These are phyloP conservation scores for Teunomyces tritomae DNA, from an alignment of 805 yeast species.

Conservation along the genomic window DNA sequence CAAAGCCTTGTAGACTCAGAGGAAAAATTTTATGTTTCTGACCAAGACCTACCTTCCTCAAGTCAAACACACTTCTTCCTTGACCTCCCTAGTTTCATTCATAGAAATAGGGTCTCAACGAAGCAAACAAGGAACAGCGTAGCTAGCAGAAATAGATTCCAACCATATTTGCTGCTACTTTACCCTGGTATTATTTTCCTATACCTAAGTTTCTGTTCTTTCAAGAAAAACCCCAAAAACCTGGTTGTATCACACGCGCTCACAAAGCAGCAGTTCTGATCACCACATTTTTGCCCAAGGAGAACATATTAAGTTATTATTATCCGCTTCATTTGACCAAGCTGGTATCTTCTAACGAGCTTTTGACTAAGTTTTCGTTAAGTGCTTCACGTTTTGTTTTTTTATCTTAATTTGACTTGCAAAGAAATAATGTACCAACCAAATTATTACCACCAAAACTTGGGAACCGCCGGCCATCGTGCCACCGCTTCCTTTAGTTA, in stretches of 20 bases:
- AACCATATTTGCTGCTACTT: slow-evolving; percentile 1
- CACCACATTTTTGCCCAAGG: slow-evolving; percentile 1
- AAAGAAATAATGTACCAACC: slow-evolving; percentile 15
- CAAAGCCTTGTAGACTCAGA: background rate
- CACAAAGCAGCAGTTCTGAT: background rate
- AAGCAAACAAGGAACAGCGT: slow-evolving; percentile 2
- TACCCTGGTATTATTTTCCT: background rate
- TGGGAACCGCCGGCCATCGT: slow-evolving; percentile 42
- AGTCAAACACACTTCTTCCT: slow-evolving; percentile 2
- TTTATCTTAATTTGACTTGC: background rate
- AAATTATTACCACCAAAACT: slow-evolving; percentile 18
- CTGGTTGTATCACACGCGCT: slow-evolving; percentile 1
- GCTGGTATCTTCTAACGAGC: slow-evolving; percentile 23
- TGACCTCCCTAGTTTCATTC: background rate
- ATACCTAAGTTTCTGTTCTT: slow-evolving; percentile 2
- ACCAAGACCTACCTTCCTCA: background rate
- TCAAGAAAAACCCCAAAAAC: background rate
- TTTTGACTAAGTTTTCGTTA: slow-evolving; percentile 40
- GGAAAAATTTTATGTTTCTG: slow-evolving; percentile 2
- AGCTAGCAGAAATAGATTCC: background rate
- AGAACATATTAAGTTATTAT: slow-evolving; percentile 4
- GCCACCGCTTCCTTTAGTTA: slow-evolving; percentile 27
- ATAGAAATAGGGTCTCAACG: background rate
- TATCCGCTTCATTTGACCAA: background rate
- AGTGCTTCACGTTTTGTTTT: background rate